Percentiles rank a stretch among this genome's conserved stretches.
Conservation (phyloP, 2,329 filamentous ascomycete genomes). For the Dothistroma septosporum region DNA sequence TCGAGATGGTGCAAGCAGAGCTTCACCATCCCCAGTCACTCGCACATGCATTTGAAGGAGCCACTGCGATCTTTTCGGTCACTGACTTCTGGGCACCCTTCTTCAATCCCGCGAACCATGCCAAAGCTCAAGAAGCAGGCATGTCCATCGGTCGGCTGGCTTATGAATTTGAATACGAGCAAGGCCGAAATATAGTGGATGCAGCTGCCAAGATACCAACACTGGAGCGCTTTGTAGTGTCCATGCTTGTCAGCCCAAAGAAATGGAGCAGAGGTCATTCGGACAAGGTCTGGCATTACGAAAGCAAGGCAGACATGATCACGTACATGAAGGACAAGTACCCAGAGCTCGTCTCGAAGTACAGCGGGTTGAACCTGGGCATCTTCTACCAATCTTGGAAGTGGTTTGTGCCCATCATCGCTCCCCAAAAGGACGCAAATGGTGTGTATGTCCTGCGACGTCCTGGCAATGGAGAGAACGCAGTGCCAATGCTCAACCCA, state of each 20-base stretch:
- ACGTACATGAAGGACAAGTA: constrained; percentile 24
- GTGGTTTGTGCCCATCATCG: constrained; percentile 1
- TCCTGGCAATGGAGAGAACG: constrained; percentile 16
- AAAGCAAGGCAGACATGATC: constrained; percentile 29
- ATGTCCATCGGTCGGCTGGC: constrained; percentile 19
- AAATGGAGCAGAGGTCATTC: constrained; percentile 28
- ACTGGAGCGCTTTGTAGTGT: constrained; percentile 27
- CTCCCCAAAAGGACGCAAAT: neutral
- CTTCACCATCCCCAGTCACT: constrained; percentile 31
- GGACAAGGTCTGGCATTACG: constrained; percentile 28
- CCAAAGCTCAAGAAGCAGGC: constrained; percentile 20
- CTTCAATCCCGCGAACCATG: constrained; percentile 15
- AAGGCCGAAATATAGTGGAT: constrained; percentile 31
- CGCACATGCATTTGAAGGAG: constrained; percentile 32
- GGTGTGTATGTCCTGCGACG: constrained; percentile 19
- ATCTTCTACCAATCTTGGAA: constrained; percentile 3
- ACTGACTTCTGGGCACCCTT: constrained; percentile 34
- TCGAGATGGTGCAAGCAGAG: constrained; percentile 36
- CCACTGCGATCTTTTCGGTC: constrained; percentile 37
- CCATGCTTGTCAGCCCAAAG: constrained; percentile 25
- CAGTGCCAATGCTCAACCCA: constrained; percentile 10
- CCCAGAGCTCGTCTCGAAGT: constrained; percentile 18
- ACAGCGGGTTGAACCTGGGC: constrained; percentile 3
- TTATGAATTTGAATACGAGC: constrained; percentile 28
- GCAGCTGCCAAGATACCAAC: constrained; percentile 22